These are phyloP conservation scores for Saccharum spontaneum DNA, from an alignment of 176 grass and related monocot genomes.

Conservation along the genomic window DNA sequence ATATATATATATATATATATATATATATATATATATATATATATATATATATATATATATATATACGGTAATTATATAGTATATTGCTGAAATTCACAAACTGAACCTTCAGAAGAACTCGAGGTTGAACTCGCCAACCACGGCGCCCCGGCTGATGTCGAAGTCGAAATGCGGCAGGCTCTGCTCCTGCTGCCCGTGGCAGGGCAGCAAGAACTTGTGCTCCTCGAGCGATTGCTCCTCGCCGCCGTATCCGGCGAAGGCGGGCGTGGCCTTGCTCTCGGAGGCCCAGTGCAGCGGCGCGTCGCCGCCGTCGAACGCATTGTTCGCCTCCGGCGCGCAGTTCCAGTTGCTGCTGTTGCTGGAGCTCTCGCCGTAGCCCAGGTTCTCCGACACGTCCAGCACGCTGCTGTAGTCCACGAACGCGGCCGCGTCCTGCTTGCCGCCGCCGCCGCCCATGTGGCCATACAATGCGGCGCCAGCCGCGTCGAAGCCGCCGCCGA, in stretches of 20 bases:
- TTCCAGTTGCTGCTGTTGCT: constrained; percentile 87
- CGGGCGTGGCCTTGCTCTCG: constrained; percentile 34
- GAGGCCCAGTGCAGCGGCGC: constrained; percentile 63
- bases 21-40: constrained; percentile 11
- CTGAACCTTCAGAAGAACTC: constrained; percentile 56
- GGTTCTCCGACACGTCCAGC: constrained; percentile 76
- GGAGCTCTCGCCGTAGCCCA: constrained; percentile 74
- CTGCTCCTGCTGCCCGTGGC: constrained; percentile 52
- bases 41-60: constrained; percentile 1
- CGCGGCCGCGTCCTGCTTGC: constrained; percentile 16
- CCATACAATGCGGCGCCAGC: constrained; percentile 26
- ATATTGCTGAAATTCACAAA: constrained; percentile 6
- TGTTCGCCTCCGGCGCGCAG: constrained; percentile 44
- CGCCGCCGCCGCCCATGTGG: constrained; percentile 9
- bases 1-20: constrained; percentile 19
- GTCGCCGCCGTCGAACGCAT: constrained; percentile 44
- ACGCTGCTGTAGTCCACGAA: constrained; percentile 71
- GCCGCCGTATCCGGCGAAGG: constrained; percentile 16
- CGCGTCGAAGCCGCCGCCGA: constrained; percentile 41
- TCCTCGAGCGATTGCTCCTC: constrained; percentile 54
- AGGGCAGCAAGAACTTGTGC: constrained; percentile 58
- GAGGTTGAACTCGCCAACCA: constrained; percentile 66
- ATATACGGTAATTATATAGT: constrained; percentile 12
- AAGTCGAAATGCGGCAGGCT: constrained; percentile 50
- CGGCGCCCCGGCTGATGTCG: constrained; percentile 40